A percentile compares a stretch with the other conserved stretches of the same genome.
Evolutionary conservation across 139 green algal species (phyloP).

Genomic region (Chlorella ohadii): DNA sequence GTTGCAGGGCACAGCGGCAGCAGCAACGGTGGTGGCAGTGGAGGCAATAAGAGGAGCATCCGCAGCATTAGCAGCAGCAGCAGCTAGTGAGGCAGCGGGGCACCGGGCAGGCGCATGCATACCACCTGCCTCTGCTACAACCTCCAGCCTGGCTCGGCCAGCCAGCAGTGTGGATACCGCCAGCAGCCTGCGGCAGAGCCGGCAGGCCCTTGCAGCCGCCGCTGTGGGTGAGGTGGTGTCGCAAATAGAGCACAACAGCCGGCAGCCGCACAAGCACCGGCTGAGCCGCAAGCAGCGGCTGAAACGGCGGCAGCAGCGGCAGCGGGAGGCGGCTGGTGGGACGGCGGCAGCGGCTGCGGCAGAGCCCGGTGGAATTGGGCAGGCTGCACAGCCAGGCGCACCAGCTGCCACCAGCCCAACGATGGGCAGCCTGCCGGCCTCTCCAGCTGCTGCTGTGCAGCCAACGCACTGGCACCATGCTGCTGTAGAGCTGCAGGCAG

Average conservation of each 20-base stretch:
- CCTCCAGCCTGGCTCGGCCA: not conserved
- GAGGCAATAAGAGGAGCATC: too few species aligned
- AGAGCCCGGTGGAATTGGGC: too few species aligned
- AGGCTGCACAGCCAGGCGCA: too few species aligned
- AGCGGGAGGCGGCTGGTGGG: not conserved
- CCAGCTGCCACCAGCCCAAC: not conserved
- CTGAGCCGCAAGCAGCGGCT: constrained; percentile 32
- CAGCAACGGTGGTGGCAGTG: not conserved
- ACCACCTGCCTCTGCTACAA: not conserved
- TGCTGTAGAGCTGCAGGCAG: not conserved
- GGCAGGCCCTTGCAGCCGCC: not conserved
- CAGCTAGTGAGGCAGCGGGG: not conserved
- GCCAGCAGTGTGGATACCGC: not conserved
- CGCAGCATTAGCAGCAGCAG: not conserved
- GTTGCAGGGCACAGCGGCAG: not conserved
- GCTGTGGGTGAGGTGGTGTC: constrained; percentile 17
- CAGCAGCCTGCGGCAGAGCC: constrained; percentile 23
- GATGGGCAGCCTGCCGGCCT: not conserved
- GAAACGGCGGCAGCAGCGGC: not conserved
- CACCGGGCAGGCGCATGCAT: not conserved
- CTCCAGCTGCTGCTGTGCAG: not conserved
- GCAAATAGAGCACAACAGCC: constrained; percentile 18
- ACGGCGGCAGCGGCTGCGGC: not conserved
- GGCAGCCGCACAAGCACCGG: not conserved
- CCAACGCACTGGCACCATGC: constrained; percentile 14